Evolutionary conservation across 2,329 filamentous ascomycete genomes (phyloP), one percentile per base, ranked within the genome.

Genomic region (Immersiporthe knoxdaviesiana): DNA sequence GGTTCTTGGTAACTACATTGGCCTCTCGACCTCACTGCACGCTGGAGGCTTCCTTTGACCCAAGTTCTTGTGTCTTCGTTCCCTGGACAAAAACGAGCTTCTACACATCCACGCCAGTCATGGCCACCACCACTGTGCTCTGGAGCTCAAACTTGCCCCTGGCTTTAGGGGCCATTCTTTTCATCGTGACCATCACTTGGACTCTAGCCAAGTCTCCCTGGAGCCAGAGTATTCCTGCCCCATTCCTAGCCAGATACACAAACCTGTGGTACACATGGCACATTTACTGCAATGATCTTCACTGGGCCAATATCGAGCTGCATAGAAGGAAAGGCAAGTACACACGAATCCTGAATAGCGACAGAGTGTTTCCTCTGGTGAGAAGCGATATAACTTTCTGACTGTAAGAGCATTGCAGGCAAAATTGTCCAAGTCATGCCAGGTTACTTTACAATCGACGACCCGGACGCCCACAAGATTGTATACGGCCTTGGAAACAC

Each of bases 381-480:
- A 54, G 5, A 6, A 24, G 50, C 3, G 21, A 47, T 24, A 3
- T 12, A 54, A 1, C 12, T 6, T 54, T 10, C 5, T 54, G 4
- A 54, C n/a, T 27, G 1, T 50, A 7, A 16, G 4, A 8, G 8
- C 35, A 35, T 4, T 54, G 27, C 35, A 67, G 66, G 66, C 16
- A 67, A 67, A n/a, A 63, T 69, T 24, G 67, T 69, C 12, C 67
- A 63, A 14, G 21, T 69, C 11, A 63, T 58, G 41, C 67, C 67
- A 35, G 65, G 64, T 0, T 63, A 61, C 56, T 71, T 65, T 27
- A 68, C 44, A 30, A 61, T 70, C 41, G 64, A 66, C 27, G 65
- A 69, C 24, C 56, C 63, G 7, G 37, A 41, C 35, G 66, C 63
- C 5, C 21, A 65, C 6, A 63, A 68, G 32, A 62, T 59, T 24